phyloP scores from a whole-genome alignment of 352 stramenopile genomes.

The Phytophthora multivora region DNA sequence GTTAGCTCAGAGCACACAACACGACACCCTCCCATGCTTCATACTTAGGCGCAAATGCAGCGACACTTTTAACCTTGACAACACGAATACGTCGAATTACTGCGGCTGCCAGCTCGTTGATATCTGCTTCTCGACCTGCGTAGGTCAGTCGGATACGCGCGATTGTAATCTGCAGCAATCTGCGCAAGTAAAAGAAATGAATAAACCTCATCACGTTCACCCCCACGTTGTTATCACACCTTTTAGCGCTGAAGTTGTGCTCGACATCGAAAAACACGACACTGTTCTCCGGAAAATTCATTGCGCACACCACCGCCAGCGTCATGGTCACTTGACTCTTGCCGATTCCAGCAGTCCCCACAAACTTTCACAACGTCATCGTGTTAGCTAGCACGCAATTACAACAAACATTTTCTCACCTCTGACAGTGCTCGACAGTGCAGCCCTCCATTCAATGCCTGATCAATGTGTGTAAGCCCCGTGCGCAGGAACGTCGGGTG shows the following conservation, averaged over 20 bases:
- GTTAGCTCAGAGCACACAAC: neutral
- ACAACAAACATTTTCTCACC: conserved; percentile 20
- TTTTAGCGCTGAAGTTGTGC: conserved; percentile 75
- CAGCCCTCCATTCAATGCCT: conserved; percentile 67
- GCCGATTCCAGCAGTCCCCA: conserved; percentile 68
- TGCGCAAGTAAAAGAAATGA: conserved; percentile 15
- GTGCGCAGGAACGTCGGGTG: conserved; percentile 69
- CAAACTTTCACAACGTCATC: conserved; percentile 47
- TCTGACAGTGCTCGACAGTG: conserved; percentile 60
- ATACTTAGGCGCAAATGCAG: conserved; percentile 53
- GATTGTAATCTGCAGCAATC: conserved; percentile 55
- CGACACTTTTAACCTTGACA: conserved; percentile 44
- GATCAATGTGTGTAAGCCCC: conserved; percentile 60
- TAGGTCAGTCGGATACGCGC: conserved; percentile 33
- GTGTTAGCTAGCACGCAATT: conserved; percentile 10
- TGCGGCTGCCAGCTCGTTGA: conserved; percentile 27
- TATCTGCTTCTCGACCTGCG: conserved; percentile 15
- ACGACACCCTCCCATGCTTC: neutral
- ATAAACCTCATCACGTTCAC: too few relatives aligned
- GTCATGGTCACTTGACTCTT: conserved; percentile 82
- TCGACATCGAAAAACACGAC: conserved; percentile 80
- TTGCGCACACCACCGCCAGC: conserved; percentile 66
- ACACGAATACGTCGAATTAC: conserved; percentile 54
- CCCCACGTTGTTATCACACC: conserved; percentile 19
- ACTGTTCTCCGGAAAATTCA: conserved; percentile 59